Base-by-base conservation (phyloP, 768 basidiomycete species). In the Myochromella boudieri region DNA sequence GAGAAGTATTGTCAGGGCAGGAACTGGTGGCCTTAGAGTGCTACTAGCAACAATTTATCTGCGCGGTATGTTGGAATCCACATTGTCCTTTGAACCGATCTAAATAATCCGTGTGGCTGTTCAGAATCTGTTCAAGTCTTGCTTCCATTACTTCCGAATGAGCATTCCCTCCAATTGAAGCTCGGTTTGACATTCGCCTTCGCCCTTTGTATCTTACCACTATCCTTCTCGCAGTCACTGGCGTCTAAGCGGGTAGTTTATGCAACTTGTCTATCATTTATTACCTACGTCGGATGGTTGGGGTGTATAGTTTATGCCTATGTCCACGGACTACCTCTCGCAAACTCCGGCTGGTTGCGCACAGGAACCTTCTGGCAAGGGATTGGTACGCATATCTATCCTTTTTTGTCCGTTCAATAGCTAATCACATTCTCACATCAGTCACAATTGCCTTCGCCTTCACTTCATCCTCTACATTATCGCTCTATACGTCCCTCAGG, bases 381-480 rank as follows among this genome's bases (percentile, higher is more conserved):
- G 48, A 69, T 81, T 44, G 78, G 87, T 87, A 51, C 50, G 82
- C 78, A 15, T 37, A 33, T 18, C 29, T 22, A 39, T 45, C 4
- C 12, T 1, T 27, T 50, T 48, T 48, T 55, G 42, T 12, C 8
- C 36, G 17, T 38, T 22, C 37, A n/a, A 48, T 15, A 39, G 24
- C 9, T 47, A 43, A 28, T 46, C n/a, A n/a, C n/a, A n/a, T 28
- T 24, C 28, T 18, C 21, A 29, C 33, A n/a, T 7, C 49, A 87
- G 85, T 77, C 40, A 75, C 74, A 15, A 75, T 72, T 18, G 77
- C 80, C 7, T 88, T 89, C 59, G 69, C 81, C 10, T 88, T 86
- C 57, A 74, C 82, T 14, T 81, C 86, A 1, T 68, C 80, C 5
- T 76, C 78, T 49, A 85, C 87, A 3, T 69, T 87, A 14, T 78